phyloP scores from a whole-genome alignment of 192 early-diverging fungal species.

The Allomyces javanicus region DNA sequence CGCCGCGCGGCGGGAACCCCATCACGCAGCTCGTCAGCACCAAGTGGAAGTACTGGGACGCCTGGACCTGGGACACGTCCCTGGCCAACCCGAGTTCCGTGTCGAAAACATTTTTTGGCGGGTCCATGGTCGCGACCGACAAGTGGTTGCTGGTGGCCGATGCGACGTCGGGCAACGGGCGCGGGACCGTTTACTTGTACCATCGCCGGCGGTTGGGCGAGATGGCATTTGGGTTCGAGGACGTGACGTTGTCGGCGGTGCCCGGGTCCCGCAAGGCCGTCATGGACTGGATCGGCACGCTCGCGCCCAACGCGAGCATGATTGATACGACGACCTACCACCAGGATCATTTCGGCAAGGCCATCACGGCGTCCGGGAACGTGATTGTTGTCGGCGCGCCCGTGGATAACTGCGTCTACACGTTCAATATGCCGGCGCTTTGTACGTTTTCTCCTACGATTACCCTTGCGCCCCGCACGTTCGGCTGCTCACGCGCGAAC shows the following conservation, averaged over 20 bases:
- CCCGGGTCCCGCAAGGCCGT: no score
- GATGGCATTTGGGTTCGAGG: background rate
- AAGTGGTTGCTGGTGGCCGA: background rate
- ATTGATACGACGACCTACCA: no score
- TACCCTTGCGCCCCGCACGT: background rate
- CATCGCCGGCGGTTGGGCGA: background rate
- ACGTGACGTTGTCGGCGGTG: background rate
- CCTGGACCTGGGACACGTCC: no score
- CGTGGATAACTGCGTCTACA: background rate
- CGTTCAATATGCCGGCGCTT: background rate
- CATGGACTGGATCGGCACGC: background rate
- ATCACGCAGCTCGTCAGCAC: no score
- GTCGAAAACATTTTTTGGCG: background rate
- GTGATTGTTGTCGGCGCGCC: background rate
- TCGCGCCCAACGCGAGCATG: background rate
- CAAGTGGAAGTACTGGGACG: no score
- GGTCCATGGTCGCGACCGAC: background rate
- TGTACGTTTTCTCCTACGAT: background rate
- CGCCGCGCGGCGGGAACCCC: background rate
- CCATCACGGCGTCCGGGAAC: background rate
- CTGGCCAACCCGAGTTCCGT: no score
- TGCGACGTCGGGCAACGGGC: background rate
- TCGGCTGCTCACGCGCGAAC: background rate
- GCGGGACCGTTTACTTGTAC: background rate
- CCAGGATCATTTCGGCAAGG: background rate